Percentiles rank a stretch among this genome's conserved stretches.
Conservation (phyloP, 176 grass and related monocot species). For the Areca catechu region DNA sequence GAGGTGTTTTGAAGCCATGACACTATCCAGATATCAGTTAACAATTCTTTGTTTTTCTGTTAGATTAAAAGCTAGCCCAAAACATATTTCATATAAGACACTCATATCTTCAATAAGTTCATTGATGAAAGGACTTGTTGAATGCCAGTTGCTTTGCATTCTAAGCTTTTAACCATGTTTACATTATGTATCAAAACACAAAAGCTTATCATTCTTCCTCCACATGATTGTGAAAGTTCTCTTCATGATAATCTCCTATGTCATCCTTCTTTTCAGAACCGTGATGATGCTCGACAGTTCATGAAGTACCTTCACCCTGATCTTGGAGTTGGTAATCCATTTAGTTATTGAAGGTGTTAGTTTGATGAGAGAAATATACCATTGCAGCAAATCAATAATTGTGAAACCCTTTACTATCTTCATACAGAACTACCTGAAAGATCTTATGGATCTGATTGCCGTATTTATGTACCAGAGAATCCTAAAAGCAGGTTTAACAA, state of each 20-base stretch:
- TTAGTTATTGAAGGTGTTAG: slow-evolving; percentile 12
- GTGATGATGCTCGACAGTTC: slow-evolving; percentile 89
- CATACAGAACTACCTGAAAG: slow-evolving; percentile 91
- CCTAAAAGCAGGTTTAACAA: slow-evolving; percentile 96
- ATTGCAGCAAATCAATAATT: slow-evolving; percentile 10
- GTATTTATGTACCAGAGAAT: slow-evolving; percentile 96
- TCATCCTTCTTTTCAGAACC: slow-evolving; percentile 22
- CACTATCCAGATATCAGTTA: no score
- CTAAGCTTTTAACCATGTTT: no score
- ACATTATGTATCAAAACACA: neutral
- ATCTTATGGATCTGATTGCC: slow-evolving; percentile 91
- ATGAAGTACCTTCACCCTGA: slow-evolving; percentile 97
- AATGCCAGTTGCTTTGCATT: no score
- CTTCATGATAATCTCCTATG: no score
- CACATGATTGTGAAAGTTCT: no score
- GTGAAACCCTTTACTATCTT: slow-evolving; percentile 9
- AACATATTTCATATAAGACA: no score
- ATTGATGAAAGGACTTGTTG: no score
- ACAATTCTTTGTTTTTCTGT: no score
- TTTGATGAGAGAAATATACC: neutral
- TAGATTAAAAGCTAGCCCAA: no score
- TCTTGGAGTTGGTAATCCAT: slow-evolving; percentile 79
- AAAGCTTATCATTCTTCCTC: no score
- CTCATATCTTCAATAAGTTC: no score
- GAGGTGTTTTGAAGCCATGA: no score